phyloP scores from a whole-genome alignment of 805 yeast species.

The Saccharomycopsis guyanensis region DNA sequence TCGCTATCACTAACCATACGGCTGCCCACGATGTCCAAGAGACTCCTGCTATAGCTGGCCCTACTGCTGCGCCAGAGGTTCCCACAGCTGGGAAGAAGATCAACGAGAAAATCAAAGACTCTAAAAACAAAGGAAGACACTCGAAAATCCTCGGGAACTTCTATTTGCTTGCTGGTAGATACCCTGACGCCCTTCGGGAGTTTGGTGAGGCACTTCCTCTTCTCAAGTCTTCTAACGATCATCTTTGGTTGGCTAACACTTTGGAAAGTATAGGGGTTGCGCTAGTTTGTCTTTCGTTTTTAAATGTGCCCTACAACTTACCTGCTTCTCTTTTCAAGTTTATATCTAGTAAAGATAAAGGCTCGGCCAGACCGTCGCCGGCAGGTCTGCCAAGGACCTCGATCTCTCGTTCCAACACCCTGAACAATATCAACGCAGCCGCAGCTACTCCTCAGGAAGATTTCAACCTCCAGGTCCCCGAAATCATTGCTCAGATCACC shows the following conservation, averaged over 20 bases:
- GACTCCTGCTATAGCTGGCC: constrained; percentile 10
- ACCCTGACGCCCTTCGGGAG: constrained; percentile 59
- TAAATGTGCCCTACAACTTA: constrained; percentile 45
- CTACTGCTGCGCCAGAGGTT: constrained; percentile 4
- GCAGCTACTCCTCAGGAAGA: constrained; percentile 22
- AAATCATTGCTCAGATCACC: constrained; percentile 32
- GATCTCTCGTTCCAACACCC: constrained; percentile 21
- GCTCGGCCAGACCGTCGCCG: constrained; percentile 25
- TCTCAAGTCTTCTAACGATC: constrained; percentile 59
- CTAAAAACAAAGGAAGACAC: constrained; percentile 63
- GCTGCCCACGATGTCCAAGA: constrained; percentile 18
- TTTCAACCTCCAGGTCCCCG: constrained; percentile 24
- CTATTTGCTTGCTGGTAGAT: constrained; percentile 72
- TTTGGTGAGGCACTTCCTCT: constrained; percentile 65
- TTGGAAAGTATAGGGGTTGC: constrained; percentile 75
- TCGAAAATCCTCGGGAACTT: constrained; percentile 70
- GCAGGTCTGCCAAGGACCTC: constrained; percentile 44
- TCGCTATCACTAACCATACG: constrained; percentile 26
- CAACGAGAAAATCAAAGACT: constrained; percentile 26
- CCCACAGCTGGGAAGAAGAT: background rate
- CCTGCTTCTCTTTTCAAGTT: constrained; percentile 28
- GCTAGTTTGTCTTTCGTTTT: constrained; percentile 48
- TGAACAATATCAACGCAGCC: constrained; percentile 23
- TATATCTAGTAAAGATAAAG: constrained; percentile 15
- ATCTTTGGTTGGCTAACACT: constrained; percentile 82